Evolutionary conservation across 78 protist species (phyloP).

Genomic region (Dictyostelium purpureum): DNA sequence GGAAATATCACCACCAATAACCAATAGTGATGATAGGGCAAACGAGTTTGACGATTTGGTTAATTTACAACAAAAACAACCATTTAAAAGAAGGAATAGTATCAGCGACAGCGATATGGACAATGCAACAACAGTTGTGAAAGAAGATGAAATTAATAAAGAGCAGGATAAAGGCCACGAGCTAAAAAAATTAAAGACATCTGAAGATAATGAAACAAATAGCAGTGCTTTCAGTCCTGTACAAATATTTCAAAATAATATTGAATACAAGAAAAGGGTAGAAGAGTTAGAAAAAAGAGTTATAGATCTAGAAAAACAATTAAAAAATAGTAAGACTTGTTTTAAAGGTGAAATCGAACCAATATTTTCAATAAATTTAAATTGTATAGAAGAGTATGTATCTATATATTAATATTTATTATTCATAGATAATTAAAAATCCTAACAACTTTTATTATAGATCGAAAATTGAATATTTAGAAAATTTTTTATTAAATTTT

Average conservation of each 20-base stretch:
- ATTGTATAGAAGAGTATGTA: constrained; percentile 13
- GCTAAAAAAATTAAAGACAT: too few relatives aligned
- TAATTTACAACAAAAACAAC: too few relatives aligned
- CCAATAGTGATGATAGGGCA: too few relatives aligned
- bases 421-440: neutral
- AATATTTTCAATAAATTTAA: constrained; percentile 34
- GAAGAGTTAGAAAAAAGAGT: neutral
- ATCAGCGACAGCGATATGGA: too few relatives aligned
- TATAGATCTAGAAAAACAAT: neutral
- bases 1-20: too few relatives aligned
- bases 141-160: neutral
- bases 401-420: neutral
- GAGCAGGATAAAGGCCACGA: neutral
- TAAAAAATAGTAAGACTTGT: neutral
- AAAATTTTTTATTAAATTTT: constrained; percentile 16
- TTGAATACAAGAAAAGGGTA: neutral
- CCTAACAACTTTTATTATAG: neutral
- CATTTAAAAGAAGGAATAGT: too few relatives aligned
- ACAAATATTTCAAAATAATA: too few relatives aligned
- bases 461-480: neutral
- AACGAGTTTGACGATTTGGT: too few relatives aligned
- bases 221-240: too few relatives aligned
- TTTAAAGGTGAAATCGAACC: neutral
- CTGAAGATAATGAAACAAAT: too few relatives aligned
- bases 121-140: too few relatives aligned